These are phyloP conservation scores for Cercophora sp. DNA, from an alignment of 495 filamentous ascomycete species.

Conservation along the genomic window DNA sequence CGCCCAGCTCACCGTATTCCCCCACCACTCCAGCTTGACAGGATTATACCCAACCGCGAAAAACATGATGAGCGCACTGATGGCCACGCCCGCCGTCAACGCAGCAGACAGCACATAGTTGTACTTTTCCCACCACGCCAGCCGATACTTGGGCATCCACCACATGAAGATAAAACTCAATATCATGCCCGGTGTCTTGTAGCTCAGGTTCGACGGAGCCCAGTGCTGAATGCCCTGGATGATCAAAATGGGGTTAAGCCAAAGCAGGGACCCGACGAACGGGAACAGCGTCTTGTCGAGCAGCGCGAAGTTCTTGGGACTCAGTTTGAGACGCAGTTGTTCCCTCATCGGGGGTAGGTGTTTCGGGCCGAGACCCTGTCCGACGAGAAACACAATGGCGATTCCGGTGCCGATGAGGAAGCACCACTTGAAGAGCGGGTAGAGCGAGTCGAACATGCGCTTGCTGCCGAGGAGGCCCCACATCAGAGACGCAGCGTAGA, in stretches of 20 bases:
- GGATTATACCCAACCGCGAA: conserved; percentile 52
- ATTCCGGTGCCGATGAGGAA: conserved; percentile 36
- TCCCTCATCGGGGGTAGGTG: conserved; percentile 29
- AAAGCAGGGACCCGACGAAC: conserved; percentile 25
- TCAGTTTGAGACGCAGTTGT: conserved; percentile 20
- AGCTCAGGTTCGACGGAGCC: conserved; percentile 30
- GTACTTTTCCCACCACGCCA: conserved; percentile 46
- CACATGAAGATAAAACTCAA: conserved; percentile 30
- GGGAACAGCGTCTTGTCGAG: conserved; percentile 27
- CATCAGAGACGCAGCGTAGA: conserved; percentile 32
- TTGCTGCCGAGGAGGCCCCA: conserved; percentile 35
- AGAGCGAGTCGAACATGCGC: conserved; percentile 34
- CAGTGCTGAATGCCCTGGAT: conserved; percentile 33
- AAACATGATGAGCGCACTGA: conserved; percentile 61
- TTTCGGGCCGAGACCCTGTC: conserved; percentile 28
- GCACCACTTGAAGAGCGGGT: conserved; percentile 39
- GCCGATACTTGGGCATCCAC: conserved; percentile 20
- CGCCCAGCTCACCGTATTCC: conserved; percentile 41
- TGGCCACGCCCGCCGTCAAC: conserved; percentile 56
- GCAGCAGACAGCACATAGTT: conserved; percentile 63
- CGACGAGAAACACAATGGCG: conserved; percentile 27
- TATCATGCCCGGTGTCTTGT: conserved; percentile 32
- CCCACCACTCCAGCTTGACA: conserved; percentile 58
- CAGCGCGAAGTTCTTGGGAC: conserved; percentile 19
- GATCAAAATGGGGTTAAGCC: conserved; percentile 29